Evolutionary conservation across 1,284 basidiomycete species (phyloP).

Genomic region (Malassezia brasiliensis): DNA sequence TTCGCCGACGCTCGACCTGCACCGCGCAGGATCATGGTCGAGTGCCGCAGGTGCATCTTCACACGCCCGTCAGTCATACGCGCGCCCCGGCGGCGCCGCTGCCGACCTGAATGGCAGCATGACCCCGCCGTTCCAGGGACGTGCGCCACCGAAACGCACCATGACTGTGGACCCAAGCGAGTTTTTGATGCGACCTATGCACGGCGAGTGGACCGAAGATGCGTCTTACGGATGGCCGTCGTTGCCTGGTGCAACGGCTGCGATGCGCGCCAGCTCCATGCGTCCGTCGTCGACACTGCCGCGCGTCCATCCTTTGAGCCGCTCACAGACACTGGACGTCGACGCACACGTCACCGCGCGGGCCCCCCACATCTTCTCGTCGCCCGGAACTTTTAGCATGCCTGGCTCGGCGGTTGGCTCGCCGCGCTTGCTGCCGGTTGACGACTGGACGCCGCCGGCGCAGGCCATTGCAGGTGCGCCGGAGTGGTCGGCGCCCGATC

Average conservation of each 20-base stretch:
- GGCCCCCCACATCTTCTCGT: not conserved
- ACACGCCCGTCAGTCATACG: not conserved
- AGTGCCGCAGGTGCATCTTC: not conserved
- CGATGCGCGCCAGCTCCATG: not conserved
- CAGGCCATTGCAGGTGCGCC: not conserved
- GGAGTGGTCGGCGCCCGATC: not conserved
- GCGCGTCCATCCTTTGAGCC: not conserved
- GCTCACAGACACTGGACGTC: slow-evolving; percentile 10
- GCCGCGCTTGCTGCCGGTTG: not conserved
- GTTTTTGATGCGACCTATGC: slow-evolving; percentile 7
- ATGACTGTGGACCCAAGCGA: slow-evolving; percentile 12
- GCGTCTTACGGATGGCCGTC: not conserved
- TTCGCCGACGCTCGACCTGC: not conserved
- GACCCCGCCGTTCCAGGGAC: not conserved
- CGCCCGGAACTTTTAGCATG: not conserved
- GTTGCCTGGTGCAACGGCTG: no score
- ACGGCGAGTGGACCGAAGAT: not conserved
- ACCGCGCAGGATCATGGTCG: slow-evolving; percentile 4
- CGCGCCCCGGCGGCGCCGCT: not conserved
- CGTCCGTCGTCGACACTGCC: not conserved
- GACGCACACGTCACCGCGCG: not conserved
- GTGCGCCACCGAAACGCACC: slow-evolving; percentile 10
- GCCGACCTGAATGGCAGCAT: no score
- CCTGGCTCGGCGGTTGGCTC: not conserved
- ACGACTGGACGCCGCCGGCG: not conserved